Conservation (phyloP, 768 basidiomycete genomes). For the Tricholoma sp. region DNA sequence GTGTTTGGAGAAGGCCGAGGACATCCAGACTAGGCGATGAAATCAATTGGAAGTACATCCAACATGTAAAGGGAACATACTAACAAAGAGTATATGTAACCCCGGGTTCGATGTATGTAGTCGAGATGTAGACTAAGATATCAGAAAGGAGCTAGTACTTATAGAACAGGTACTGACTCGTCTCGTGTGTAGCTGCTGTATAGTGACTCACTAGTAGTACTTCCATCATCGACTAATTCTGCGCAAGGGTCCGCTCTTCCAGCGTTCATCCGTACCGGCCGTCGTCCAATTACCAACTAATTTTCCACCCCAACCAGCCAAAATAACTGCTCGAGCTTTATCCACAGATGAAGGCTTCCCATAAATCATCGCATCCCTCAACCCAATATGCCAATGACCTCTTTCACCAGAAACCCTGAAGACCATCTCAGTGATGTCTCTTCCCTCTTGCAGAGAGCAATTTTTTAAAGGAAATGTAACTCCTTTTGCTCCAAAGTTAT, state of each 20-base stretch:
- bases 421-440: slow-evolving; percentile 27
- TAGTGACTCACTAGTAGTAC: no score
- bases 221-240: neutral
- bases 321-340: slow-evolving; percentile 22
- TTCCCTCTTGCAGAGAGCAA: slow-evolving; percentile 24
- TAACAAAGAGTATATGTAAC: no score
- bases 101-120: no score
- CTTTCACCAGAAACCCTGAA: slow-evolving; percentile 22
- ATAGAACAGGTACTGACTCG: no score
- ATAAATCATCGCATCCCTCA: slow-evolving; percentile 21
- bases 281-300: slow-evolving; percentile 7
- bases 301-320: slow-evolving; percentile 23
- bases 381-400: slow-evolving; percentile 30
- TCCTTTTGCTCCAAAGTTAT: slow-evolving; percentile 23
- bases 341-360: slow-evolving; percentile 14
- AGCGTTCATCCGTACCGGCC: slow-evolving; percentile 13
- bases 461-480: slow-evolving; percentile 18
- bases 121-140: neutral
- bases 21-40: neutral
- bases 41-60: neutral
- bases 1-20: slow-evolving; percentile 5
- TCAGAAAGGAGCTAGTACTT: no score
- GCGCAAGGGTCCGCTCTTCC: slow-evolving; percentile 24
- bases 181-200: no score
- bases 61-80: no score